Evolutionary conservation across 2,329 filamentous ascomycete genomes (phyloP).

Genomic region (Aaosphaeria arxii): DNA sequence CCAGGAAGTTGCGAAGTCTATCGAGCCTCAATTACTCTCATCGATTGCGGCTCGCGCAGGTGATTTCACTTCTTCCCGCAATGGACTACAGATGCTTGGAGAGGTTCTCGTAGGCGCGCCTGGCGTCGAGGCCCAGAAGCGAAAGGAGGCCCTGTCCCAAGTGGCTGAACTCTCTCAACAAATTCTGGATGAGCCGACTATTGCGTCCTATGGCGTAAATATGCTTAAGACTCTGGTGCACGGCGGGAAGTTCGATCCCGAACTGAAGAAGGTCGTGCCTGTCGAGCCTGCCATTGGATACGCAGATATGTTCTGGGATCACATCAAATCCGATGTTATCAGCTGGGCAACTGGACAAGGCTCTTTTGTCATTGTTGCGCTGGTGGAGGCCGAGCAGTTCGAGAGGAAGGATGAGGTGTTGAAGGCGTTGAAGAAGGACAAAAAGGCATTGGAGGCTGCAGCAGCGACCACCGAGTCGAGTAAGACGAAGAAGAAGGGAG

Average conservation of each 20-base stretch:
- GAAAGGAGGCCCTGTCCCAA: constrained; percentile 63
- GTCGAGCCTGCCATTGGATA: constrained; percentile 78
- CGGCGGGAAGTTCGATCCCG: constrained; percentile 80
- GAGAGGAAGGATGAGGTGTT: constrained; percentile 63
- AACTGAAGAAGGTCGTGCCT: constrained; percentile 65
- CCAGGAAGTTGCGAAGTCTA: constrained; percentile 69
- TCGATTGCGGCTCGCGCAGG: constrained; percentile 67
- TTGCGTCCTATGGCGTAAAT: constrained; percentile 59
- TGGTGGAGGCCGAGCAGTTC: constrained; percentile 73
- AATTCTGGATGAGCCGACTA: constrained; percentile 35
- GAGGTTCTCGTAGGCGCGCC: constrained; percentile 75
- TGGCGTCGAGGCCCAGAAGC: constrained; percentile 64
- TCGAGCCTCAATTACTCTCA: constrained; percentile 73
- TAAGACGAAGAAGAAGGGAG: constrained; percentile 13
- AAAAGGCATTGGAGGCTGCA: constrained; percentile 67
- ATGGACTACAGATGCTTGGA: constrained; percentile 82
- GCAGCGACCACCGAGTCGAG: constrained; percentile 30
- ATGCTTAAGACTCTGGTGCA: constrained; percentile 90
- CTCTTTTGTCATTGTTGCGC: constrained; percentile 79
- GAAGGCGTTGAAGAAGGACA: constrained; percentile 69
- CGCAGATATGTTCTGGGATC: constrained; percentile 73
- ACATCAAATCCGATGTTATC: constrained; percentile 71
- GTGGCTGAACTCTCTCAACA: constrained; percentile 47
- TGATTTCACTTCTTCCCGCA: constrained; percentile 69
- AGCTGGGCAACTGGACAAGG: constrained; percentile 84